Evolutionary conservation across 2,329 filamentous ascomycete genomes (phyloP).

Genomic region (Pseudocercospora ulei): DNA sequence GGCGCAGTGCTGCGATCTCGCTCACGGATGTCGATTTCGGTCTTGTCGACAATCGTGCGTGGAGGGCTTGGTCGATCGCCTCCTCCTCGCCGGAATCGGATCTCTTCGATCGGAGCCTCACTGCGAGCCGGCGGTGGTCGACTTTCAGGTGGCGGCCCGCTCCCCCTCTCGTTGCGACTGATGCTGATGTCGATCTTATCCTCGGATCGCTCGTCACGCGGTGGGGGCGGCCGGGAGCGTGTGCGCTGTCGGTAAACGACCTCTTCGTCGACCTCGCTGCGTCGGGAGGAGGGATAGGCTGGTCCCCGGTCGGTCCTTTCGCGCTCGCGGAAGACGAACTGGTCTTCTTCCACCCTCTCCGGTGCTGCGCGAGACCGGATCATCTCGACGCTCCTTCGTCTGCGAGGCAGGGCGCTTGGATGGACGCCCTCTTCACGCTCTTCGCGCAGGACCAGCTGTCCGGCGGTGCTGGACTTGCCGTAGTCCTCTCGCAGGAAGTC

Average conservation of each 20-base stretch:
- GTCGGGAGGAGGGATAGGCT: conserved; percentile 27
- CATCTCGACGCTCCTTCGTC: conserved; percentile 27
- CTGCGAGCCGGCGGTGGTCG: conserved; percentile 30
- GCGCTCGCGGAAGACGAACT: conserved; percentile 34
- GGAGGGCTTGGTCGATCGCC: conserved; percentile 27
- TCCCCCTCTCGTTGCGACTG: conserved; percentile 23
- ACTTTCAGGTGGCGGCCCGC: conserved; percentile 14
- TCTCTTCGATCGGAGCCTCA: conserved; percentile 38
- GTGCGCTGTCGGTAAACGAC: conserved; percentile 36
- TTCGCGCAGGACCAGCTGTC: conserved; percentile 42
- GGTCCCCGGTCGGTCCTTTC: conserved; percentile 22
- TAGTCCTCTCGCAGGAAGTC: conserved; percentile 46
- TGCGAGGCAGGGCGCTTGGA: conserved; percentile 25
- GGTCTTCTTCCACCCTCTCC: conserved; percentile 38
- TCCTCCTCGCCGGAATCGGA: conserved; percentile 40
- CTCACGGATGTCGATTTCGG: conserved; percentile 30
- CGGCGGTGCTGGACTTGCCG: conserved; percentile 36
- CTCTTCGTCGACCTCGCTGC: conserved; percentile 32
- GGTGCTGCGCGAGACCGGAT: conserved; percentile 28
- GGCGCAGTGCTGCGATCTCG: conserved; percentile 23
- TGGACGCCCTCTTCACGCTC: conserved; percentile 35
- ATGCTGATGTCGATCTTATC: conserved; percentile 35
- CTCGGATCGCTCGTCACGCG: conserved; percentile 27
- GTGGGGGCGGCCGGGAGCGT: conserved; percentile 31
- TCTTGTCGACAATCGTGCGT: conserved; percentile 21